Evolutionary conservation across 768 basidiomycete genomes (phyloP).

Genomic region (Tricholoma matsutake): DNA sequence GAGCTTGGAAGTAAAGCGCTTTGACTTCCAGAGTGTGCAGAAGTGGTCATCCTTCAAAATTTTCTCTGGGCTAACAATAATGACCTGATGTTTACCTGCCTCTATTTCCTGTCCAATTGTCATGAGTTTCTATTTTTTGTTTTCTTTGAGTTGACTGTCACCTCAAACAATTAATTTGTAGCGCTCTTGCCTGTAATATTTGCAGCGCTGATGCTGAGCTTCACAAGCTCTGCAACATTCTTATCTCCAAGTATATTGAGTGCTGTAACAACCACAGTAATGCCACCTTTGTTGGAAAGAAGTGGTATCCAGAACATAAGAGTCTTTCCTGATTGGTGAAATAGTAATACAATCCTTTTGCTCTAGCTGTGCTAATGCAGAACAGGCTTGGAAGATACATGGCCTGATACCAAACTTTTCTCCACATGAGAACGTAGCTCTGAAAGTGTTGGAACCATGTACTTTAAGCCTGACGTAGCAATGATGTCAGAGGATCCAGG

Average conservation of each 20-base stretch:
- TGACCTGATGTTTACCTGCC: conserved; percentile 13
- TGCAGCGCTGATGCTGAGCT: too few species aligned
- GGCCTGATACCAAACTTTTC: conserved; percentile 5
- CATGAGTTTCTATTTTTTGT: conserved; percentile 3
- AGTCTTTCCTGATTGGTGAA: conserved; percentile 3
- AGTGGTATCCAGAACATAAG: background rate
- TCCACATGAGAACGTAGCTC: too few species aligned
- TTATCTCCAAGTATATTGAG: too few species aligned
- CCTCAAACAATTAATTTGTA: conserved; percentile 13
- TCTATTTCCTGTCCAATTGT: conserved; percentile 18
- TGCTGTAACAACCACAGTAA: conserved; percentile 14
- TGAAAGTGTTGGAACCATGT: too few species aligned
- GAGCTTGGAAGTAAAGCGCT: conserved; percentile 18
- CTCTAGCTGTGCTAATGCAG: too few species aligned
- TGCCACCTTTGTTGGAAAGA: conserved; percentile 10
- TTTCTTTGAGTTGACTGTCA: conserved; percentile 1
- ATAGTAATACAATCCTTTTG: conserved; percentile 3
- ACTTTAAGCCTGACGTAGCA: too few species aligned
- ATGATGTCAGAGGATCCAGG: too few species aligned
- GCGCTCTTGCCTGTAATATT: background rate
- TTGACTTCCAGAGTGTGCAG: conserved; percentile 8
- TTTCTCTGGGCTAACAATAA: conserved; percentile 18
- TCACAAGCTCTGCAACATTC: too few species aligned
- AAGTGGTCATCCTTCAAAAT: conserved; percentile 3
- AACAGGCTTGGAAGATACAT: background rate